Conservation (phyloP, 768 basidiomycete species). For the Russula lepida region DNA sequence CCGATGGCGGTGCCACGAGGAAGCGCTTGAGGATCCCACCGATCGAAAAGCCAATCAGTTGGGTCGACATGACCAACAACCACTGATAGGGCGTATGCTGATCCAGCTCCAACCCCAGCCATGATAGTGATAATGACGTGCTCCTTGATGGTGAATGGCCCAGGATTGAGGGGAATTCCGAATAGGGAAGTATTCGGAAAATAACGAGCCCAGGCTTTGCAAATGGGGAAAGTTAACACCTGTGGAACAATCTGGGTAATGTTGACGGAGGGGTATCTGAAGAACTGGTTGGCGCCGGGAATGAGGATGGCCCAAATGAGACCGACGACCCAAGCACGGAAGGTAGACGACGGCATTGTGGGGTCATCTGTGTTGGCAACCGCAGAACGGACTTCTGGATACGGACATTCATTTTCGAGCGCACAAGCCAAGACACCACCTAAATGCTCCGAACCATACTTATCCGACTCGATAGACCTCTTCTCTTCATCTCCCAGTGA, state of each 20-base stretch:
- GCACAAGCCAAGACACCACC: constrained; percentile 5
- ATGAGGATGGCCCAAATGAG: constrained; percentile 47
- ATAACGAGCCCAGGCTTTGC: constrained; percentile 47
- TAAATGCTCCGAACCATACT: background rate
- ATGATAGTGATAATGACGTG: constrained; percentile 46
- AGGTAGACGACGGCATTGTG: constrained; percentile 30
- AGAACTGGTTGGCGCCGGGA: constrained; percentile 72
- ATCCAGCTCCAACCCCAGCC: constrained; percentile 30
- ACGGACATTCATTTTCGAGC: constrained; percentile 42
- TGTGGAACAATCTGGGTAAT: constrained; percentile 48
- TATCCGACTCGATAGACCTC: constrained; percentile 21
- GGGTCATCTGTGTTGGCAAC: constrained; percentile 44
- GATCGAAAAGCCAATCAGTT: constrained; percentile 35
- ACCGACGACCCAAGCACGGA: constrained; percentile 34
- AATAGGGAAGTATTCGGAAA: constrained; percentile 48
- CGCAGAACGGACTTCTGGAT: constrained; percentile 45
- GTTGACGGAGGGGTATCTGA: constrained; percentile 49
- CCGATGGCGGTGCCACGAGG: constrained; percentile 36
- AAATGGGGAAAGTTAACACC: constrained; percentile 58
- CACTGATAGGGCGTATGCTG: constrained; percentile 33
- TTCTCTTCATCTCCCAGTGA: constrained; percentile 19
- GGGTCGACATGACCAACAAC: constrained; percentile 36
- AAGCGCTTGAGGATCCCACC: constrained; percentile 39
- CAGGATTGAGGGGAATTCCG: constrained; percentile 50
- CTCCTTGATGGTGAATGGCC: constrained; percentile 70